Evolutionary conservation across 495 filamentous ascomycete species (phyloP), one percentile per base, ranked within the genome.

Genomic region (Daldinia grandis): DNA sequence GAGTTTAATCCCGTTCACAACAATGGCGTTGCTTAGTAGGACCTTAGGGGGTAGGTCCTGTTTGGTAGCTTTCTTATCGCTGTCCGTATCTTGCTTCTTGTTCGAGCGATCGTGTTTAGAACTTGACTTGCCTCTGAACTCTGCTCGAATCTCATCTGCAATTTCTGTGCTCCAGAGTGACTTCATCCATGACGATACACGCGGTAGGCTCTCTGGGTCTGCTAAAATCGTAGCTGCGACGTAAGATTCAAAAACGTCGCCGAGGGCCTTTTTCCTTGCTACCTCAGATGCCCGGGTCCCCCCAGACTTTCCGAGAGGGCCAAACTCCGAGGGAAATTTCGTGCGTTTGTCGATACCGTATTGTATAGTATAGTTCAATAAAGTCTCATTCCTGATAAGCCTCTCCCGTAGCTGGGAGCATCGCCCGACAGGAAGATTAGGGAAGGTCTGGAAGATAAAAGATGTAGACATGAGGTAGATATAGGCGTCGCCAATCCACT

Each of bases 201-300:
- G 81, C 56, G 74, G 64, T 55, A 91, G 85, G 6, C 93, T 93
- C 44, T 86, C 72, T 0, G 87, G 79, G 73, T 91, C 84, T 12
- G 88, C 88, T 8, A 93, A 78, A 49, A 96, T 84, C 25, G 92
- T 76, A 12, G 91, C 93, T 19, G 92, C 94, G 9, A 94, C 86
- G 76, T 95, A 97, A 1, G 94, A 90, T 78, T 97, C 94, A 74
- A 97, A 94, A 8, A 97, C 85, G 77, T 97, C 94, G 8, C 88
- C 94, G 53, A 89, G 80, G 17, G 90, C 87, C 76, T 97, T 97
- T 27, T 71, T 80, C 30, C 81, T 85, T 67, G 85, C 83, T 65
- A 85, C 85, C 51, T 87, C 84, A 31, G 73, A 78, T 9, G 76
- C 80, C 19, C 68, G 69, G 1, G 73, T 76, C 6, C 78, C 78